phyloP scores from a whole-genome alignment of 192 early-diverging fungal genomes.

The Endogone sp. region DNA sequence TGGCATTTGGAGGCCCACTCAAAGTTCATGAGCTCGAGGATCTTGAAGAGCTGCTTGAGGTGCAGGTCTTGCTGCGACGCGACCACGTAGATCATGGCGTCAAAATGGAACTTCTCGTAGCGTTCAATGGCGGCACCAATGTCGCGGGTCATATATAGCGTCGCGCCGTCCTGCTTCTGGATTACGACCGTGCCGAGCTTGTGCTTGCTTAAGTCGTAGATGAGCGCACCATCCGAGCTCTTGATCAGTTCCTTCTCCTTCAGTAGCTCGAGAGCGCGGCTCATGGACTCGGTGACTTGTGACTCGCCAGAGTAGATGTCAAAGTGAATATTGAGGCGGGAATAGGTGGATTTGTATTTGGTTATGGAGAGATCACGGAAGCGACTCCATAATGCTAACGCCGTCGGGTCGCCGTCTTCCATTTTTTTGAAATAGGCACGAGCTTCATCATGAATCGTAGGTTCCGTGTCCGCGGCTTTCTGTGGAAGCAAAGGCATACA shows the following conservation, averaged over 20 bases:
- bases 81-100: slow-evolving; percentile 92
- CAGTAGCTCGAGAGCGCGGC: slow-evolving; percentile 66
- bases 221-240: slow-evolving; percentile 78
- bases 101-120: slow-evolving; percentile 82
- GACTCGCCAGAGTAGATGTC: slow-evolving; percentile 97
- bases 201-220: slow-evolving; percentile 78
- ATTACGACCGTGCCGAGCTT: slow-evolving; percentile 84
- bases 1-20: slow-evolving; percentile 80
- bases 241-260: slow-evolving; percentile 66
- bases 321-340: slow-evolving; percentile 86
- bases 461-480: slow-evolving; percentile 61
- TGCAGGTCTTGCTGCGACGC: slow-evolving; percentile 88
- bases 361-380: slow-evolving; percentile 88
- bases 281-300: slow-evolving; percentile 75
- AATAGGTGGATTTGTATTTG: slow-evolving; percentile 91
- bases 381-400: slow-evolving; percentile 78
- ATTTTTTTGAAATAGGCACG: slow-evolving; percentile 90
- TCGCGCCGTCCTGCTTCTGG: slow-evolving; percentile 87
- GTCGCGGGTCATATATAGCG: slow-evolving; percentile 94
- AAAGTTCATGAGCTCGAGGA: slow-evolving; percentile 74
- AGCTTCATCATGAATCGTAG: slow-evolving; percentile 74
- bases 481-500: slow-evolving; percentile 15
- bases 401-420: slow-evolving; percentile 87
- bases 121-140: slow-evolving; percentile 94
- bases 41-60: slow-evolving; percentile 94